Evolutionary conservation across 1,284 basidiomycete genomes (phyloP).

Genomic region (Meira miltonrushii): DNA sequence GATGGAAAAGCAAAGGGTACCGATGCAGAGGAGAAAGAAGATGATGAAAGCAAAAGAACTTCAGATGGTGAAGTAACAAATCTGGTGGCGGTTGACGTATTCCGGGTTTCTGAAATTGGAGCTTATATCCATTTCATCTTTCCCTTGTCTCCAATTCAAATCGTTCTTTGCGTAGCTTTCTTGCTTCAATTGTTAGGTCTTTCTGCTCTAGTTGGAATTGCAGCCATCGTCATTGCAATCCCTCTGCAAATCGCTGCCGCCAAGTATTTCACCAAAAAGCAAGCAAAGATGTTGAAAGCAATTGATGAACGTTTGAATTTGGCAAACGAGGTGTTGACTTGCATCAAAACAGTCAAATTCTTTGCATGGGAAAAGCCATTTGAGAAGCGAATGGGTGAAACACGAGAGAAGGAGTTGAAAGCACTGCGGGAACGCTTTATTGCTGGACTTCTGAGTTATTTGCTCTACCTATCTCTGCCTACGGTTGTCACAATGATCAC

Average conservation of each 20-base stretch:
- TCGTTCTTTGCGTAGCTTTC: constrained; percentile 55
- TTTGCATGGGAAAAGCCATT: constrained; percentile 59
- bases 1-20: background rate
- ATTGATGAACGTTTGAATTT: constrained; percentile 59
- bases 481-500: constrained; percentile 64
- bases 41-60: constrained; percentile 33
- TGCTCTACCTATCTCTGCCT: constrained; percentile 60
- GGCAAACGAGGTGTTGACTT: constrained; percentile 58
- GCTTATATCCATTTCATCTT: constrained; percentile 53
- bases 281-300: constrained; percentile 56
- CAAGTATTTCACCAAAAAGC: constrained; percentile 55
- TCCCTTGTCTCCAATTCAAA: constrained; percentile 56
- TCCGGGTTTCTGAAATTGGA: constrained; percentile 43
- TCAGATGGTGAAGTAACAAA: constrained; percentile 59
- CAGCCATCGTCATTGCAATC: constrained; percentile 43
- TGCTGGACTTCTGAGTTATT: constrained; percentile 52
- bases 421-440: constrained; percentile 55
- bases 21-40: background rate
- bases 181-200: constrained; percentile 58
- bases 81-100: constrained; percentile 59
- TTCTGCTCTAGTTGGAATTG: constrained; percentile 54
- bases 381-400: constrained; percentile 55
- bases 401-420: constrained; percentile 55
- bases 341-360: constrained; percentile 56
- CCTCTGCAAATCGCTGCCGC: constrained; percentile 52